phyloP scores from a whole-genome alignment of 2,329 filamentous ascomycete species.

The Lasiodiplodia citricola region DNA sequence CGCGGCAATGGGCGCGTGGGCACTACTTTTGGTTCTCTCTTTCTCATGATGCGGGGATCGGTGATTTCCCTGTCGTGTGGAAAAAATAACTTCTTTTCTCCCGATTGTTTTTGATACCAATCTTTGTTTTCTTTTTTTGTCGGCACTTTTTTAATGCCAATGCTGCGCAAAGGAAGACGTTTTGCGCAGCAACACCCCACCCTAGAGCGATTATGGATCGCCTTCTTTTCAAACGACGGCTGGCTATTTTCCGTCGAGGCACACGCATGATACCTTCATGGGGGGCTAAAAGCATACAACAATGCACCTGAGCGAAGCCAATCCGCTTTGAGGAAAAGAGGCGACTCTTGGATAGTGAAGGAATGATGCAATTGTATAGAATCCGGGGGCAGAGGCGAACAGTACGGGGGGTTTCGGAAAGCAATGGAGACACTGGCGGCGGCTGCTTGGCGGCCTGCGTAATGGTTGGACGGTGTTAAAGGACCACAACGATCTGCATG shows the following conservation, averaged over 20 bases:
- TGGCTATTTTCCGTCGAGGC: conserved; percentile 20
- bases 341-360: neutral
- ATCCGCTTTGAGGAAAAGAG: neutral
- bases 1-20: conserved; percentile 1
- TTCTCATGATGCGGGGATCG: neutral
- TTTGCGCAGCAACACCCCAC: neutral
- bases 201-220: neutral
- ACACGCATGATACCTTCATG: neutral
- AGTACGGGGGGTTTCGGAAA: neutral
- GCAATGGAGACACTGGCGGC: neutral
- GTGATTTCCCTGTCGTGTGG: neutral
- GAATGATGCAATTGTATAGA: conserved; percentile 3
- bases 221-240: neutral
- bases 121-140: conserved; percentile 13
- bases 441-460: neutral
- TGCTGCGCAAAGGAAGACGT: neutral
- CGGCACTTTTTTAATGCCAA: conserved; percentile 11
- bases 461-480: neutral
- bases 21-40: neutral
- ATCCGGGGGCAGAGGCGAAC: neutral
- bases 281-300: neutral
- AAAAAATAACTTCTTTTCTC: neutral
- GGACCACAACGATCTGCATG: conserved; percentile 3
- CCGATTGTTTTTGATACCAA: conserved; percentile 25
- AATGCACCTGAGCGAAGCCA: neutral